Base-by-base conservation (phyloP, 352 stramenopile genomes). In the Phytophthora palmivora region DNA sequence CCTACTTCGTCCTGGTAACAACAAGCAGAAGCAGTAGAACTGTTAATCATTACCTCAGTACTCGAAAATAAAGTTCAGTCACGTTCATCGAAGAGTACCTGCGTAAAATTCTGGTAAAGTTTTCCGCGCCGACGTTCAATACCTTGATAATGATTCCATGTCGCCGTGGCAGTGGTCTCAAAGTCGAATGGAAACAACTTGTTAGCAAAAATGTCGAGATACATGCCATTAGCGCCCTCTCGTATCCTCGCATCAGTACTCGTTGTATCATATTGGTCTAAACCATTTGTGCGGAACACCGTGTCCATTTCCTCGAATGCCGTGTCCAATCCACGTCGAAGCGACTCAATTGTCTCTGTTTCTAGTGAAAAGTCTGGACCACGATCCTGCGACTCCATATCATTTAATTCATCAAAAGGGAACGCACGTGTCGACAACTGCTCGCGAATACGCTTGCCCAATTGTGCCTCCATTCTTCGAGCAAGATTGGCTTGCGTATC, bases 131-230 rank as follows among this genome's bases (percentile, higher is more conserved):
- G 67, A 24, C 63, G 58, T 33, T 73, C 66, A n/a, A 67, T 59
- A 21, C 51, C 63, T 41, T 50, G 55, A 46, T 78, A 83, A 39
- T 83, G 70, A 34, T 80, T 65, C 74, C 74, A 83, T 34, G 72
- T 57, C 2, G 71, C 71, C 26, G 58, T 59, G 18, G 63, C 57
- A 7, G 64, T 74, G 14, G 67, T 67, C 21, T 69, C 44, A 9
- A 78, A 68, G 43, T 76, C 60, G 38, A 83, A 80, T 14, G 74
- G 74, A 19, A 83, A 28, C 24, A 80, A 10, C 26, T 67, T 83
- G 37, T 58, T 71, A 7, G 67, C 74, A 19, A 68, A 78, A 3
- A 83, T 67, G 30, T 83, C 74, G 5, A 83, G 42, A 28, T 78
- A 72, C 58, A 79, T 67, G 33, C 70, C 67, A 32, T 54, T 58